phyloP scores from a whole-genome alignment of 2,329 filamentous ascomycete species.

The Phyllosticta citribraziliensis region DNA sequence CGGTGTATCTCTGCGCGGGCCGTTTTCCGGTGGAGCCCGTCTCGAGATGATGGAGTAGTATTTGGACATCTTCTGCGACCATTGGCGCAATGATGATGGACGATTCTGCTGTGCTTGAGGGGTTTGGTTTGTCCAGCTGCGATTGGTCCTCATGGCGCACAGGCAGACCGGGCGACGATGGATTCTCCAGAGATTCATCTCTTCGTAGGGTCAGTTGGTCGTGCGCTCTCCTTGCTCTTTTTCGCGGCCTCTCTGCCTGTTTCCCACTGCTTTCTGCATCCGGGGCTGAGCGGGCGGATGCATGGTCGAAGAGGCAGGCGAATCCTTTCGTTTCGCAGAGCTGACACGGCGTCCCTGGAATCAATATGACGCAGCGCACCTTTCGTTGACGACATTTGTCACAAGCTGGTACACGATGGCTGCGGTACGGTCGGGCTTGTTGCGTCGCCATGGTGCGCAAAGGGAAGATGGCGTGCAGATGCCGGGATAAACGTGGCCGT shows the following conservation, averaged over 20 bases:
- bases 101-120: constrained; percentile 22
- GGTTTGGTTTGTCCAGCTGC: background rate
- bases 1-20: constrained; percentile 35
- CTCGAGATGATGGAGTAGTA: constrained; percentile 30
- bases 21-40: constrained; percentile 16
- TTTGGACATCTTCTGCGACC: constrained; percentile 32
- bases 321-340: constrained; percentile 29
- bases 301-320: constrained; percentile 28
- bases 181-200: background rate
- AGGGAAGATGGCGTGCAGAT: background rate
- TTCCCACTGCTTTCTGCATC: constrained; percentile 12
- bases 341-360: constrained; percentile 29
- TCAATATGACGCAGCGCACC: constrained; percentile 32
- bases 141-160: background rate
- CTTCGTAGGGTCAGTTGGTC: background rate
- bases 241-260: constrained; percentile 18
- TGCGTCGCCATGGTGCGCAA: background rate
- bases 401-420: constrained; percentile 34
- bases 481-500: background rate
- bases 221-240: constrained; percentile 16
- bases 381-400: constrained; percentile 32
- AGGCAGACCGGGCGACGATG: background rate
- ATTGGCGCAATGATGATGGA: constrained; percentile 31
- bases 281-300: constrained; percentile 12
- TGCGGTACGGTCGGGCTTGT: constrained; percentile 32